Conservation (phyloP, 345 rosid genomes). For the Citrus hindsii region DNA sequence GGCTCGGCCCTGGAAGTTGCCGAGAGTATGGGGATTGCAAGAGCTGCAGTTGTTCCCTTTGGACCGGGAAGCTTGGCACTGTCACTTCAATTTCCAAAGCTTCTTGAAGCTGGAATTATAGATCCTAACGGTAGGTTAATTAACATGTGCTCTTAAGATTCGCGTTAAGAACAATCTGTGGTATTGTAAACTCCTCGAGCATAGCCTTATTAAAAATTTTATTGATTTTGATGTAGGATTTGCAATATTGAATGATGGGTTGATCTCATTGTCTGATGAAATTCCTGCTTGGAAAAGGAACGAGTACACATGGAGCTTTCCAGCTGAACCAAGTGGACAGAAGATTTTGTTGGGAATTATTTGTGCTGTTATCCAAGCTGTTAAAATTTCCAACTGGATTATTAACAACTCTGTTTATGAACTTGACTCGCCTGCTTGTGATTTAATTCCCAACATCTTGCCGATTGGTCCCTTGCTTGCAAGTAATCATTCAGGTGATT, state of each 20-base stretch:
- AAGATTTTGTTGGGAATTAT: not conserved
- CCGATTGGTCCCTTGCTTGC: slow-evolving; percentile 31
- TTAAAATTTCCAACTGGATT: slow-evolving; percentile 13
- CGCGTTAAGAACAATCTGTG: no score
- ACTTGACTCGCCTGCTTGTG: slow-evolving; percentile 21
- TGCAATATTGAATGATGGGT: not conserved
- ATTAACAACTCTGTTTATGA: slow-evolving; percentile 25
- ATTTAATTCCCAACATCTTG: slow-evolving; percentile 18
- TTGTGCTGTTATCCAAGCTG: not conserved
- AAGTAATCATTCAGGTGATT: not conserved
- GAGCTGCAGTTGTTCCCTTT: slow-evolving; percentile 12
- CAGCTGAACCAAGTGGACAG: not conserved
- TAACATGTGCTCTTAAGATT: no score
- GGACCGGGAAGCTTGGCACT: slow-evolving; percentile 21
- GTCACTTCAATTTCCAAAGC: slow-evolving; percentile 9
- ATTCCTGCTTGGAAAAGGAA: slow-evolving; percentile 14
- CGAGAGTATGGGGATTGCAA: slow-evolving; percentile 14
- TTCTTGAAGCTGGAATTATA: slow-evolving; percentile 17
- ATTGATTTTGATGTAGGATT: slow-evolving; percentile 8
- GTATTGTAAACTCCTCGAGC: no score
- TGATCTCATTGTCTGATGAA: slow-evolving; percentile 13
- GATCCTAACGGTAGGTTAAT: slow-evolving; percentile 19
- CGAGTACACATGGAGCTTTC: slow-evolving; percentile 22
- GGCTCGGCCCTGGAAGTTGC: slow-evolving; percentile 32
- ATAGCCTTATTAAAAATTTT: no score